Base-by-base conservation (phyloP, 225 moss, liverwort and hornwort genomes). In the Antitrichia curtipendula region DNA sequence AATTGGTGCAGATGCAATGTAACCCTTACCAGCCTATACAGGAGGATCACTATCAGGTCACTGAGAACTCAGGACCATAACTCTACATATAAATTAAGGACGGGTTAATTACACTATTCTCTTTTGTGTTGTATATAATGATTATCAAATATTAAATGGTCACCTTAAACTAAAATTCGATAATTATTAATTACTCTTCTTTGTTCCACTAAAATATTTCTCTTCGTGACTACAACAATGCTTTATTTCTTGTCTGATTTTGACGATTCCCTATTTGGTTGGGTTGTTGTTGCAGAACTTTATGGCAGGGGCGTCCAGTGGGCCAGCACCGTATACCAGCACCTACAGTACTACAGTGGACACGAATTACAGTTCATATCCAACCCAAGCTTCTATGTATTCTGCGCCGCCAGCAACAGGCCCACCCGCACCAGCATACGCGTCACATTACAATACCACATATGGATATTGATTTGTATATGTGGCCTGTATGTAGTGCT, bases 261-360 rank as follows among this genome's bases (percentile, higher is more conserved):
- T 56, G 77, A 52, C 64, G 83, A 57, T 88, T 36, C 36, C 59
- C 43, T 19, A 23, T 68, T 68, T 72, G 50, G 52, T 81, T 61
- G 73, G 75, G 84, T 77, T 89, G 38, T 65, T 49, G 16, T 86
- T 90, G 89, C 96, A 99, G 99, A 99, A 99, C 79, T 99, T 99
- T 62, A 99, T 99, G 99, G 94, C 99, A 80, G 96, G 99, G 59
- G 96, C 97, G 56, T 92, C 95, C 20, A 95, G 95, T 77, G 97
- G 96, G 61, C 95, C 94, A 63, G 93, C 94, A 84, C 89, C 89
- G 18, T 92, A 92, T 62, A 90, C 88, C 68, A 84, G 94, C 83
- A 89, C 97, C 34, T 93, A 96, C 50, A 96, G 94, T 87, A 97
- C 81, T 90, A 91, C 97, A 89, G 96, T 96, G 85, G 99, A 99